Conservation (phyloP, 768 basidiomycete genomes). For the Suillus variegatus region DNA sequence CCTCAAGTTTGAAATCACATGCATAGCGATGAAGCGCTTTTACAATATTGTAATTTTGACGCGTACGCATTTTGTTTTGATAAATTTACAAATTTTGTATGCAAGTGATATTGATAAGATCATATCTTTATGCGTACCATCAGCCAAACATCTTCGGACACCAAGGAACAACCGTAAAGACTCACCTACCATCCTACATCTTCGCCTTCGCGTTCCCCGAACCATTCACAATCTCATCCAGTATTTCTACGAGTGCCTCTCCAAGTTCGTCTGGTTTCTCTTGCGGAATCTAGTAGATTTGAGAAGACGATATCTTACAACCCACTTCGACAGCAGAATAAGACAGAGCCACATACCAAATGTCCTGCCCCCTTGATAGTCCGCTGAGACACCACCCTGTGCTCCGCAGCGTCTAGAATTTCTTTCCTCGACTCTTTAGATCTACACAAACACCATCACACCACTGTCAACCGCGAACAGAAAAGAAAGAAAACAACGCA, state of each 20-base stretch:
- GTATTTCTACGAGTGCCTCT: slow-evolving; percentile 26
- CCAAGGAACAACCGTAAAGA: neutral
- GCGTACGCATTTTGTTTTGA: neutral
- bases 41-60: neutral
- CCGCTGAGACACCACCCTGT: slow-evolving; percentile 21
- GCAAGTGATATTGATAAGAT: neutral
- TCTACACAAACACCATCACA: slow-evolving; percentile 10
- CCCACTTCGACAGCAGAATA: neutral
- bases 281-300: slow-evolving; percentile 24
- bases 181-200: neutral
- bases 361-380: slow-evolving; percentile 31
- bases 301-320: neutral
- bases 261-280: slow-evolving; percentile 30
- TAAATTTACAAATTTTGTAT: neutral
- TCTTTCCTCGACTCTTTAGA: slow-evolving; percentile 27
- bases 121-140: neutral
- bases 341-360: slow-evolving; percentile 19
- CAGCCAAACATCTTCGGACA: neutral
- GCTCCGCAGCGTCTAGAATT: slow-evolving; percentile 28
- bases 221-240: slow-evolving; percentile 6
- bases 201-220: neutral
- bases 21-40: neutral
- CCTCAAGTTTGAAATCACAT: neutral
- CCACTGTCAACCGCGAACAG: neutral
- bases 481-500: slow-evolving; percentile 5